Evolutionary conservation across 1,139 yeast genomes (phyloP).

Genomic region (Saccharomycopsis hybrid): DNA sequence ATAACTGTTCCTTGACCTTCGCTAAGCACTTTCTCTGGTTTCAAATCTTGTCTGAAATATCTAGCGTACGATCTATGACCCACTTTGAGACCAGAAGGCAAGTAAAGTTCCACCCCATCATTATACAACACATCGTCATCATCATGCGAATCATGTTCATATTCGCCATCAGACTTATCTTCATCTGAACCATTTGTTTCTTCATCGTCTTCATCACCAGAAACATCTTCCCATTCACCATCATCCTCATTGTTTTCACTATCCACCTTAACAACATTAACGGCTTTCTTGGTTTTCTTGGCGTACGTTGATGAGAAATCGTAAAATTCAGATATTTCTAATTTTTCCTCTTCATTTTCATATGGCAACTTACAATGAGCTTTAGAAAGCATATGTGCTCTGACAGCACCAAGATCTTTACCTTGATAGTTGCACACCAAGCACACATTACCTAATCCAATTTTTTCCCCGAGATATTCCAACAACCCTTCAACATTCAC

Average conservation of each 20-base stretch:
- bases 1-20: conserved; percentile 94
- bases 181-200: conserved; percentile 43
- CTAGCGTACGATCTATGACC: conserved; percentile 88
- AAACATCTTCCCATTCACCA: conserved; percentile 31
- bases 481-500: conserved; percentile 67
- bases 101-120: conserved; percentile 69
- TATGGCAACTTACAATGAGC: conserved; percentile 88
- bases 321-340: conserved; percentile 75
- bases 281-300: conserved; percentile 26
- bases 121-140: conserved; percentile 44
- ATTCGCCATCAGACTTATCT: conserved; percentile 32
- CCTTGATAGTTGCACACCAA: conserved; percentile 82
- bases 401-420: conserved; percentile 70
- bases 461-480: conserved; percentile 69
- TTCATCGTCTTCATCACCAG: conserved; percentile 38
- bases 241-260: conserved; percentile 30
- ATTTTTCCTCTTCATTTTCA: conserved; percentile 74
- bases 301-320: conserved; percentile 65
- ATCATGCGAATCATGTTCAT: too few species aligned
- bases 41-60: conserved; percentile 77
- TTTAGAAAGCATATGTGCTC: conserved; percentile 84
- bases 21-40: conserved; percentile 63
- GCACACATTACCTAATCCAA: conserved; percentile 83
- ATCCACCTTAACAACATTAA: conserved; percentile 30
- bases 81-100: conserved; percentile 81